These are phyloP conservation scores for Pseudocercospora macadamiae DNA, from an alignment of 2,329 filamentous ascomycete genomes.

Conservation along the genomic window DNA sequence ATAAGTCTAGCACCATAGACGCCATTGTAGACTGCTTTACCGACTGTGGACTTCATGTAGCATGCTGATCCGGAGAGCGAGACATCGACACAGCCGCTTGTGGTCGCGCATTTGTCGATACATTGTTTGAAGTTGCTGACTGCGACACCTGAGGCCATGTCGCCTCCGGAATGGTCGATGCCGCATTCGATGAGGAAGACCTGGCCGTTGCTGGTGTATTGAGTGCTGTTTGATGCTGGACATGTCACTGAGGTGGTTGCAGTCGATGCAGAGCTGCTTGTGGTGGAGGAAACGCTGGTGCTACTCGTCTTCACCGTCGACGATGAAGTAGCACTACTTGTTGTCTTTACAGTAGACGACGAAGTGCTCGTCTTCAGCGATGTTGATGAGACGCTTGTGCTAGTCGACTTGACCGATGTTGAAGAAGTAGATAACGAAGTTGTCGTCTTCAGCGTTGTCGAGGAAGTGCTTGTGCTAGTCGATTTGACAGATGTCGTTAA, in stretches of 20 bases:
- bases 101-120: constrained; percentile 19
- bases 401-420: not conserved
- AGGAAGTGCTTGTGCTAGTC: not conserved
- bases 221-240: constrained; percentile 22
- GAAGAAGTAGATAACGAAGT: constrained; percentile 2
- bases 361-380: too few relatives aligned
- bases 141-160: constrained; percentile 26
- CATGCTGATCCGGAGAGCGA: constrained; percentile 31
- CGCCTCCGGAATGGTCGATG: constrained; percentile 32
- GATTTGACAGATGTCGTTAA: not conserved
- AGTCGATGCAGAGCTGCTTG: too few relatives aligned
- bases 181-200: constrained; percentile 34
- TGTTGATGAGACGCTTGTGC: too few relatives aligned
- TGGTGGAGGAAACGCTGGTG: too few relatives aligned
- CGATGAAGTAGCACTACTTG: too few relatives aligned
- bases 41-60: constrained; percentile 34
- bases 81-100: constrained; percentile 14
- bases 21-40: constrained; percentile 13
- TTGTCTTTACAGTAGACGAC: too few relatives aligned
- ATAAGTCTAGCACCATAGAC: constrained; percentile 22
- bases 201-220: constrained; percentile 23
- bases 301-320: too few relatives aligned
- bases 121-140: constrained; percentile 21
- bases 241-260: not conserved
- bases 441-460: too few relatives aligned